These are phyloP conservation scores for Musa beccarii DNA, from an alignment of 176 grass and related monocot species.

Conservation along the genomic window DNA sequence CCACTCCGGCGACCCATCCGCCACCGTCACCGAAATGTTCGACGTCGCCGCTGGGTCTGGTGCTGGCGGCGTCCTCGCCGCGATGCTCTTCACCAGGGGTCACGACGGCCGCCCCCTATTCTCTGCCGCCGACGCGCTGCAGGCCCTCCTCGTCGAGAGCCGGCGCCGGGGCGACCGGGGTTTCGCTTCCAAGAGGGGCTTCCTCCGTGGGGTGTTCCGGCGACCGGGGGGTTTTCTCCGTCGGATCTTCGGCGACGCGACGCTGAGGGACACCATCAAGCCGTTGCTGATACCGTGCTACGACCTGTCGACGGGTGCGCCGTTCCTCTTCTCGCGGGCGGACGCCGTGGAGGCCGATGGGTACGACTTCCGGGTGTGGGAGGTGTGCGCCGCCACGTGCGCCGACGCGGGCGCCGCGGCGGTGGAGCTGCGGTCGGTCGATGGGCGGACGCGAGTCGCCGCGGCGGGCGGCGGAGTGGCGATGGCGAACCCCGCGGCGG, in stretches of 20 bases:
- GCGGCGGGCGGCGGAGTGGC: neutral
- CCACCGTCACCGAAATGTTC: neutral
- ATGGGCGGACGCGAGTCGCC: neutral
- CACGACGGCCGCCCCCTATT: conserved; percentile 1
- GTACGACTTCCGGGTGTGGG: conserved; percentile 3
- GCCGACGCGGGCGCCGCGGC: neutral
- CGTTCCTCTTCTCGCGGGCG: conserved; percentile 1
- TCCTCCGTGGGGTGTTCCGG: neutral
- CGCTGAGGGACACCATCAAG: conserved; percentile 1
- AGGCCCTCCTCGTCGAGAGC: neutral
- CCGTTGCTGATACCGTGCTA: conserved; percentile 3
- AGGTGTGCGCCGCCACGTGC: conserved; percentile 1
- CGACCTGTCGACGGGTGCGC: neutral
- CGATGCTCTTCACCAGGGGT: neutral
- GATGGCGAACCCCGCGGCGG: conserved; percentile 1
- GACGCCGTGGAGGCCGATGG: neutral
- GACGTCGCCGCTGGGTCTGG: neutral
- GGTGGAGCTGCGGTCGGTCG: neutral
- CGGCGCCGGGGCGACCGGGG: neutral
- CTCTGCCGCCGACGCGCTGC: neutral
- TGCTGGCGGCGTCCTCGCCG: conserved; percentile 3
- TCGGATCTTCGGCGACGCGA: neutral
- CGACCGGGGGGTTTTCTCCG: neutral
- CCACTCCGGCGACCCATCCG: neutral
- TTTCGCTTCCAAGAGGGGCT: neutral